Evolutionary conservation across 768 basidiomycete species (phyloP).

Genomic region (Leccinellum albellum): DNA sequence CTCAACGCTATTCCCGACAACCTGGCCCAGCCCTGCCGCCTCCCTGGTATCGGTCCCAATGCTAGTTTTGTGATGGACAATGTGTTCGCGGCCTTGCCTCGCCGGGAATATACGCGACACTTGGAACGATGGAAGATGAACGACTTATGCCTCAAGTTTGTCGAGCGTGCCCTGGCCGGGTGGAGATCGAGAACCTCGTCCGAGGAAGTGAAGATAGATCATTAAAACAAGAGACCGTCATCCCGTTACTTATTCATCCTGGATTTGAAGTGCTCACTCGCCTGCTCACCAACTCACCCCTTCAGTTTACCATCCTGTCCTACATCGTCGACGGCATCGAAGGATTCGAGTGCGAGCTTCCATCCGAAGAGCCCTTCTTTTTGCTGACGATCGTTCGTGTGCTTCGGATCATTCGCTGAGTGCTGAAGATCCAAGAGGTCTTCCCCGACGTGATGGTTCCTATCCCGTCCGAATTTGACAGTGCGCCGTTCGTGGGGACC

Average conservation of each 20-base stretch:
- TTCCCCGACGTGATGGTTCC: slow-evolving; percentile 88
- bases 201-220: slow-evolving; percentile 49
- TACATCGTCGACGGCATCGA: slow-evolving; percentile 80
- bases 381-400: slow-evolving; percentile 73
- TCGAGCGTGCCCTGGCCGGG: no score
- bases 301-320: slow-evolving; percentile 71
- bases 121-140: no score
- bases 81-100: no score
- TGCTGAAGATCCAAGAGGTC: no score
- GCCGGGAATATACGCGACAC: no score
- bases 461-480: slow-evolving; percentile 64
- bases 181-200: slow-evolving; percentile 72
- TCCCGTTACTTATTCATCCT: slow-evolving; percentile 68
- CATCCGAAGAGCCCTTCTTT: slow-evolving; percentile 69
- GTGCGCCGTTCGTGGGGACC: slow-evolving; percentile 48
- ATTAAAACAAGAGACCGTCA: slow-evolving; percentile 49
- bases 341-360: slow-evolving; percentile 67
- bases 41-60: no score
- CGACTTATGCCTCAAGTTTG: no score
- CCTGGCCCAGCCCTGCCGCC: no score
- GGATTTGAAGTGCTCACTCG: slow-evolving; percentile 85
- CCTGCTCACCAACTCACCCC: slow-evolving; percentile 63
- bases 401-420: slow-evolving; percentile 82
- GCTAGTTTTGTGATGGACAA: no score
- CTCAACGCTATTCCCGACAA: no score